A percentile compares a stretch with the other conserved stretches of the same genome.
Conservation (phyloP, 345 rosid genomes). For the Brassica napus region DNA sequence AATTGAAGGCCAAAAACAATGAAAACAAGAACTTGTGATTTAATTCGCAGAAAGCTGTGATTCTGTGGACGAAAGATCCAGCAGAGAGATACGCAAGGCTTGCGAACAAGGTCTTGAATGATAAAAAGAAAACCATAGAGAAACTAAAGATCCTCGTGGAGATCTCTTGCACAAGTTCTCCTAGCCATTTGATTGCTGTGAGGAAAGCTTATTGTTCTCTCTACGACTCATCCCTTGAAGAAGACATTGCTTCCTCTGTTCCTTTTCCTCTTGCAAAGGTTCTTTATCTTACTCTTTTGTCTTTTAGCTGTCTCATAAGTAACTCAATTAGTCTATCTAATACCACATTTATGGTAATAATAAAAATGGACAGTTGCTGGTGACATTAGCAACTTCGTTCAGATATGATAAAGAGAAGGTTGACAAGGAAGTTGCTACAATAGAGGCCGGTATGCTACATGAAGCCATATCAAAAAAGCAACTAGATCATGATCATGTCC, state of each 20-base stretch:
- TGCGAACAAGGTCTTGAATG: conserved; percentile 56
- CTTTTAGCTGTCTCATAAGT: background rate
- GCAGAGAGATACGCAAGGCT: conserved; percentile 83
- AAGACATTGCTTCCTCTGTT: conserved; percentile 54
- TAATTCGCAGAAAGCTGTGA: conserved; percentile 62
- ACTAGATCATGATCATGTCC: conserved; percentile 61
- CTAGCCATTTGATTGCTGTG: conserved; percentile 68
- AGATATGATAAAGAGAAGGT: conserved; percentile 71
- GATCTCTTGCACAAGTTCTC: conserved; percentile 75
- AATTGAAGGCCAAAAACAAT: too few relatives aligned
- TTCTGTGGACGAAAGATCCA: conserved; percentile 72
- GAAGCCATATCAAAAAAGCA: conserved; percentile 62
- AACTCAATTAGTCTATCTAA: background rate
- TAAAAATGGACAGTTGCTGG: conserved; percentile 52
- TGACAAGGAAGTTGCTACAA: conserved; percentile 52
- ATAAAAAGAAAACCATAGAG: conserved; percentile 44
- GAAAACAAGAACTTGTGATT: background rate
- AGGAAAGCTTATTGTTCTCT: conserved; percentile 76
- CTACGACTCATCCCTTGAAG: conserved; percentile 69
- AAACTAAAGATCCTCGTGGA: conserved; percentile 63
- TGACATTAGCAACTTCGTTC: conserved; percentile 69
- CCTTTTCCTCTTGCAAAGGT: conserved; percentile 73
- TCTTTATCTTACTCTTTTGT: conserved; percentile 19
- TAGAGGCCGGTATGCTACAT: conserved; percentile 62
- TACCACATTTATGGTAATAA: background rate